Percentiles rank a stretch among this genome's conserved stretches.
phyloP scores from a whole-genome alignment of 2,329 filamentous ascomycete species.

The Diaporthe citriasiana region DNA sequence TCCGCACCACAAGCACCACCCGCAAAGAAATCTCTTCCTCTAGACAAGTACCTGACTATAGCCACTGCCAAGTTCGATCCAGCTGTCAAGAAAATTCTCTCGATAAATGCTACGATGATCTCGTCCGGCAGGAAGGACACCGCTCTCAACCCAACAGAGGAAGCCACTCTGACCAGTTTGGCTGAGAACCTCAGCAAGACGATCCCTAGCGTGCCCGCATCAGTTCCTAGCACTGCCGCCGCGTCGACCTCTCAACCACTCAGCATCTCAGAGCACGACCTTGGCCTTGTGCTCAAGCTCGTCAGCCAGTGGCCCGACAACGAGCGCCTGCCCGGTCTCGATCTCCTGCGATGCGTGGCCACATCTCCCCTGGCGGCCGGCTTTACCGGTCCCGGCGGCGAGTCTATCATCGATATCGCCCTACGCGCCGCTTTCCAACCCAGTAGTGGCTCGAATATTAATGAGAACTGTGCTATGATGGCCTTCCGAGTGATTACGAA shows the following conservation, averaged over 20 bases:
- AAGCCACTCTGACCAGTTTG: conserved; percentile 72
- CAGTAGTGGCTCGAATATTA: conserved; percentile 67
- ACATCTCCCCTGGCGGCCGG: conserved; percentile 77
- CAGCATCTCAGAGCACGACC: conserved; percentile 60
- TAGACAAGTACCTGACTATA: conserved; percentile 84
- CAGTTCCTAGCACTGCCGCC: conserved; percentile 32
- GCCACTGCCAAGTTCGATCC: conserved; percentile 78
- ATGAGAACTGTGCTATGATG: conserved; percentile 90
- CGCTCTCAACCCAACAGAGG: conserved; percentile 80
- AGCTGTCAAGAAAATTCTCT: conserved; percentile 82
- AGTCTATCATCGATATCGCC: conserved; percentile 72
- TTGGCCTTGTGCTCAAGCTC: conserved; percentile 79
- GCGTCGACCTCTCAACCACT: conserved; percentile 4
- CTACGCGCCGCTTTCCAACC: conserved; percentile 55
- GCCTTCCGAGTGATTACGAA: conserved; percentile 86
- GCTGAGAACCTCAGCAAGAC: conserved; percentile 74
- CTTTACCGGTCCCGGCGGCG: conserved; percentile 65
- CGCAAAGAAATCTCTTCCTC: conserved; percentile 76
- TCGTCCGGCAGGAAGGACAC: conserved; percentile 79
- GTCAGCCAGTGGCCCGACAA: conserved; percentile 84
- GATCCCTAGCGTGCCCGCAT: conserved; percentile 53
- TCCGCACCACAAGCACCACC: conserved; percentile 53
- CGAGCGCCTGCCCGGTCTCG: conserved; percentile 86
- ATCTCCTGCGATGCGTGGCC: conserved; percentile 87
- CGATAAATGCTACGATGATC: conserved; percentile 81